Conservation (phyloP, 257 asterid genomes). For the Phtheirospermum japonicum region DNA sequence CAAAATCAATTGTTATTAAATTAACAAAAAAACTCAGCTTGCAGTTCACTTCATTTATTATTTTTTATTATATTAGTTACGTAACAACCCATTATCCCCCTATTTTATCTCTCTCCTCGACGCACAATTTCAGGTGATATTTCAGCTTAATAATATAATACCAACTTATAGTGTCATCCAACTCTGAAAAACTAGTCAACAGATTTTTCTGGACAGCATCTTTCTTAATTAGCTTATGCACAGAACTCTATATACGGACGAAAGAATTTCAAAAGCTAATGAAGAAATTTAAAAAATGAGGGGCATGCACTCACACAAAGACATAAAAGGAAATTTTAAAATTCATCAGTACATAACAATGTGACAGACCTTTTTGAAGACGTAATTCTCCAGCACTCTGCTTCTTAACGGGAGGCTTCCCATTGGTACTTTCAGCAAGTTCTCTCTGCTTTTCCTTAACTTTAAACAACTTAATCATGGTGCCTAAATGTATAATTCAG, state of each 20-base stretch:
- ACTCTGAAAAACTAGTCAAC: too few relatives aligned
- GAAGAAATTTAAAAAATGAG: not conserved
- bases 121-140: not conserved
- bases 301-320: not conserved
- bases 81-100: not conserved
- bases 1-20: not conserved
- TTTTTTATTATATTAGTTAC: not conserved
- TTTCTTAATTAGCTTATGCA: too few relatives aligned
- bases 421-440: conserved; percentile 84
- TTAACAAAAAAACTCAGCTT: conserved; percentile 1
- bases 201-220: too few relatives aligned
- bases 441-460: conserved; percentile 94
- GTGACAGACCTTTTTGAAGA: conserved; percentile 58
- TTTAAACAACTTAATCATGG: conserved; percentile 87
- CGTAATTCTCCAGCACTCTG: conserved; percentile 97
- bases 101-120: not conserved
- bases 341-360: conserved; percentile 1
- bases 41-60: not conserved
- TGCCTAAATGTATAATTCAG: conserved; percentile 37
- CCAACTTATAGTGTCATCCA: too few relatives aligned
- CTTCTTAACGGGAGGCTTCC: conserved; percentile 80
- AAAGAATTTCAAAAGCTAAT: too few relatives aligned
- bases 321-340: conserved; percentile 5
- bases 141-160: too few relatives aligned
- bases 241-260: too few relatives aligned